Percentiles rank a stretch among this genome's conserved stretches.
These are phyloP conservation scores for Neospora caninum DNA, from an alignment of 169 alveolate genomes.

Conservation along the genomic window DNA sequence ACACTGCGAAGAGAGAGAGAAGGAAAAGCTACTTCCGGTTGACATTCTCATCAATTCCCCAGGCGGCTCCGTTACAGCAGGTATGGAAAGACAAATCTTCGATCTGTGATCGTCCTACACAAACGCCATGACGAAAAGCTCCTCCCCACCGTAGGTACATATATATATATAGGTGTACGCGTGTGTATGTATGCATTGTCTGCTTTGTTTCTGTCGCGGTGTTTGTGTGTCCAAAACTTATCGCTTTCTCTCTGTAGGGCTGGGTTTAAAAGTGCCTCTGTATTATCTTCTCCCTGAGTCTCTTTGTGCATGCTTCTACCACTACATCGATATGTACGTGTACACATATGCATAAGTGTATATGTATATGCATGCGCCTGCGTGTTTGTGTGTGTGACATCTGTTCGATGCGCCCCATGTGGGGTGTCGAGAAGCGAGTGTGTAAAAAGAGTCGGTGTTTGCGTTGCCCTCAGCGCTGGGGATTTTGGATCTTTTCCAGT, in stretches of 20 bases:
- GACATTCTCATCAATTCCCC: constrained; percentile 2
- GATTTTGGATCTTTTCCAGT: neutral
- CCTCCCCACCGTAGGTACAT: neutral
- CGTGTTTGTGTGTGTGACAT: neutral
- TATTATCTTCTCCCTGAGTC: neutral
- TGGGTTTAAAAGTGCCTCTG: no score
- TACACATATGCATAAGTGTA: neutral
- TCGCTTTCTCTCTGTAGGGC: neutral
- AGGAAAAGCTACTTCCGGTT: neutral
- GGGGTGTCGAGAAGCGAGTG: no score
- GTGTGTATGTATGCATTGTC: neutral
- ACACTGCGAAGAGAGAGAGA: neutral
- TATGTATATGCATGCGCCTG: neutral
- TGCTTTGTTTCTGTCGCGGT: neutral
- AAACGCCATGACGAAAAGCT: neutral
- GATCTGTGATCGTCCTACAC: neutral
- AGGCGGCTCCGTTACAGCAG: constrained; percentile 35
- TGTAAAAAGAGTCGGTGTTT: neutral
- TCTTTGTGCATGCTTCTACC: neutral
- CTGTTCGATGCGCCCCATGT: no score
- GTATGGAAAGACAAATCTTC: neutral
- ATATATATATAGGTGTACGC: neutral
- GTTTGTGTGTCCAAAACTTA: neutral
- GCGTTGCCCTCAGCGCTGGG: neutral
- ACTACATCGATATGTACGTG: neutral